A percentile compares a stretch with the other conserved stretches of the same genome.
These are phyloP conservation scores for Maudiozyma saulgeensis DNA, from an alignment of 805 yeast genomes.

Conservation along the genomic window DNA sequence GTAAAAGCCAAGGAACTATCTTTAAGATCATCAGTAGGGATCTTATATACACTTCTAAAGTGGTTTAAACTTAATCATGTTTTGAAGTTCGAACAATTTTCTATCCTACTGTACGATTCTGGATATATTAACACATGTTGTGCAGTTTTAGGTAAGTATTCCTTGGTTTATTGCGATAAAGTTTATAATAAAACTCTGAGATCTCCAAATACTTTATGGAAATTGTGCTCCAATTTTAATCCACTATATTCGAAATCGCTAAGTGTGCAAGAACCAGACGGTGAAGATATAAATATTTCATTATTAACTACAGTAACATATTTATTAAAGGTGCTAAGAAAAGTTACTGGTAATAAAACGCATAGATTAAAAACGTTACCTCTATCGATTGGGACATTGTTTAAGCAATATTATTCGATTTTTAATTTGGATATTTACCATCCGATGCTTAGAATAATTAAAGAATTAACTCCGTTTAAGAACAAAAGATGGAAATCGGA, in stretches of 20 bases:
- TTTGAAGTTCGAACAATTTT: slow-evolving; percentile 65
- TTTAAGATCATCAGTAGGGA: slow-evolving; percentile 48
- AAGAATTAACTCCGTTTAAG: slow-evolving; percentile 76
- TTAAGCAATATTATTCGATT: slow-evolving; percentile 38
- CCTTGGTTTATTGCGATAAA: slow-evolving; percentile 26
- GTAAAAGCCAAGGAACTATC: slow-evolving; percentile 53
- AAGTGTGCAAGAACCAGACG: not conserved
- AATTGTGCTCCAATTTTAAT: slow-evolving; percentile 17
- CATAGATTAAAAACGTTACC: slow-evolving; percentile 44
- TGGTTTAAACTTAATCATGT: slow-evolving; percentile 80
- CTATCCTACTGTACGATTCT: slow-evolving; percentile 66
- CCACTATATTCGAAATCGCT: slow-evolving; percentile 3
- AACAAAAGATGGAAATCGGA: slow-evolving; percentile 90
- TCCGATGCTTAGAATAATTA: slow-evolving; percentile 65
- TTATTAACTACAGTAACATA: slow-evolving; percentile 17
- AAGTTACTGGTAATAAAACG: slow-evolving; percentile 55
- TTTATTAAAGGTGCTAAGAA: slow-evolving; percentile 42
- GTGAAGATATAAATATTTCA: slow-evolving; percentile 1
- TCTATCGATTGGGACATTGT: slow-evolving; percentile 24
- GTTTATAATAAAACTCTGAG: slow-evolving; percentile 19
- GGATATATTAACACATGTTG: slow-evolving; percentile 34
- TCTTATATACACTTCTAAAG: slow-evolving; percentile 43
- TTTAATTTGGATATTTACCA: slow-evolving; percentile 54
- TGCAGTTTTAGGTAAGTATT: slow-evolving; percentile 18
- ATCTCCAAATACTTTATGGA: slow-evolving; percentile 23